Base-by-base conservation (phyloP, 768 basidiomycete species). In the Serendipita sp. region DNA sequence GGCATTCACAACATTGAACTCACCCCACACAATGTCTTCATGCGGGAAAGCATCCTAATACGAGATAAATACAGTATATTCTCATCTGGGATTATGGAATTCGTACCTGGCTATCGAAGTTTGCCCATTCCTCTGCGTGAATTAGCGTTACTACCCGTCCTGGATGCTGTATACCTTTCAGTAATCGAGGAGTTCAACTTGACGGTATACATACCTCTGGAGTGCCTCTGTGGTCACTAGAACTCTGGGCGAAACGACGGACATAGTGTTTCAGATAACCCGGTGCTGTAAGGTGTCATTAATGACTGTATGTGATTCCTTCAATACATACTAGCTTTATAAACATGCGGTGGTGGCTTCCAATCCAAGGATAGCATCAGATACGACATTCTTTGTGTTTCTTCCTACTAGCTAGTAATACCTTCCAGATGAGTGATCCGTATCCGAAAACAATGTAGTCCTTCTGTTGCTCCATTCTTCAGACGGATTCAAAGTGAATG, bases 361-460 rank as follows among this genome's bases (percentile, higher is more conserved):
- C 32, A 36, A 3, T 34, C 62, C 38, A 36, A 16, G 11, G 28
- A 56, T 11, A 32, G 44, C 66, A 44, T 63, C 52, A 45, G 13
- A 35, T 41, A 46, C 54, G 51, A 5, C 30, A 41, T 30, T 11
- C 32, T 44, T n/a, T 38, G 30, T 4, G 34, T 44, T 3, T 46
- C 38, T 8, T 30, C n/a, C n/a, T 16, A 7, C 56, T 63, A 65
- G 2, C 15, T 51, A 13, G 3, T 63, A 72, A 65, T 70, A 86
- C 91, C 81, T 91, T 94, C 81, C 88, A 95, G 65, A 95, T 93
- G 45, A 96, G 79, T 3, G 90, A 92, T 10, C 92, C 92, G 69
- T 96, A 96, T 35, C 91, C 91, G 69, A 95, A 96, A 11, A 95
- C 88, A 63, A 89, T 78, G 71, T 85, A 92, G 7, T 51, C 48